Percentiles rank a stretch among this genome's conserved stretches.
phyloP scores from a whole-genome alignment of 371 early-diverging fungal species.

The Apophysomyces variabilis region DNA sequence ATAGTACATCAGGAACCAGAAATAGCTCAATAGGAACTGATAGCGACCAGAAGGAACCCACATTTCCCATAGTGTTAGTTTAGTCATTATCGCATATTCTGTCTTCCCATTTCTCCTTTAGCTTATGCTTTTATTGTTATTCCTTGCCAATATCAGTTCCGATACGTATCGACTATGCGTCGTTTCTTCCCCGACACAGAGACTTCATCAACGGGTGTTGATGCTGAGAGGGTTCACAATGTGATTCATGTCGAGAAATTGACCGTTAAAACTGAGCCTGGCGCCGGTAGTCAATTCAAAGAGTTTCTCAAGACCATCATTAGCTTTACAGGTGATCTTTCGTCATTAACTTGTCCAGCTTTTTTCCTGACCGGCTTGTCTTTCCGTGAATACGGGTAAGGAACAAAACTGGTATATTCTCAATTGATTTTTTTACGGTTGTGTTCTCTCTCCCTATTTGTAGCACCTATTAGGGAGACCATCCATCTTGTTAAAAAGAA shows the following conservation, averaged over 20 bases:
- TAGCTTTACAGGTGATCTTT: conserved; percentile 82
- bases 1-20: too few species aligned
- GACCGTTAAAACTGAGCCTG: conserved; percentile 45
- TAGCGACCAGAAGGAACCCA: too few species aligned
- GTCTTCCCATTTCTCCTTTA: not conserved
- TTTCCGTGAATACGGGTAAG: conserved; percentile 79
- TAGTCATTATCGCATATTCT: too few species aligned
- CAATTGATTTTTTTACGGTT: conserved; percentile 1
- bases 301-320: conserved; percentile 67
- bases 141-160: not conserved
- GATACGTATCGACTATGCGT: not conserved
- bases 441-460: not conserved
- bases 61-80: too few species aligned
- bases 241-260: conserved; percentile 45
- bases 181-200: not conserved
- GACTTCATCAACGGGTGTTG: conserved; percentile 15
- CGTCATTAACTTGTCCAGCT: conserved; percentile 78
- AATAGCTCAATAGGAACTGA: too few species aligned
- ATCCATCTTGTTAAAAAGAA: conserved; percentile 35
- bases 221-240: conserved; percentile 34
- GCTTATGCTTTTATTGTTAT: not conserved
- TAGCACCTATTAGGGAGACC: conserved; percentile 47
- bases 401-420: not conserved
- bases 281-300: conserved; percentile 49
- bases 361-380: conserved; percentile 77